These are phyloP conservation scores for Udeniomyces megalosporus DNA, from an alignment of 768 basidiomycete genomes.

Conservation along the genomic window DNA sequence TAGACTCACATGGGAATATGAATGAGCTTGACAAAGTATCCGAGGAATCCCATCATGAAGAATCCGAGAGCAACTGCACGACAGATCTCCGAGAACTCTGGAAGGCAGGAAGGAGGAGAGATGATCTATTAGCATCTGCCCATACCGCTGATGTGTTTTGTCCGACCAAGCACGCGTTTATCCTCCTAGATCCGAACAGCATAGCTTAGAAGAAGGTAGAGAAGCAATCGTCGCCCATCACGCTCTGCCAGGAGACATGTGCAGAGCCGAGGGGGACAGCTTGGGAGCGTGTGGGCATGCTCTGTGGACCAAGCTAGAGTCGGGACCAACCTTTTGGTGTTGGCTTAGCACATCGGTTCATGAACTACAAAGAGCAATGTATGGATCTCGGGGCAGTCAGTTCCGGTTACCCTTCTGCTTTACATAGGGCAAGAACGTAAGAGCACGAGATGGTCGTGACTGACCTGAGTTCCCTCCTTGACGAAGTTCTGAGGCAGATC, in stretches of 20 bases:
- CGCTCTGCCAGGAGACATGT: not conserved
- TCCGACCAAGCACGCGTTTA: not conserved
- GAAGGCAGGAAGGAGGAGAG: not conserved
- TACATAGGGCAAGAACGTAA: too few species aligned
- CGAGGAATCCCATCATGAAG: conserved; percentile 98
- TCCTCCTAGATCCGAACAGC: not conserved
- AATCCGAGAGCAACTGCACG: conserved; percentile 94
- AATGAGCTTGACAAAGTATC: conserved; percentile 94
- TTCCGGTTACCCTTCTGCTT: too few species aligned
- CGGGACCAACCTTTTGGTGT: conserved; percentile 62
- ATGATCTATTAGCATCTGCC: not conserved
- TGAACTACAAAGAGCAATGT: conserved; percentile 45
- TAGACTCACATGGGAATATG: conserved; percentile 87
- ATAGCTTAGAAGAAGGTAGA: not conserved
- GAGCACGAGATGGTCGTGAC: conserved; percentile 20
- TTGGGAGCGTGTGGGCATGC: too few species aligned
- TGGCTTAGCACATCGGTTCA: conserved; percentile 94
- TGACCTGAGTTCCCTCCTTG: conserved; percentile 80
- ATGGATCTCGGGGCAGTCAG: too few species aligned
- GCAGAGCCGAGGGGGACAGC: too few species aligned
- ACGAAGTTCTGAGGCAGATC: conserved; percentile 84
- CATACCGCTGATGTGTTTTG: not conserved
- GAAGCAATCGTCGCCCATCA: not conserved
- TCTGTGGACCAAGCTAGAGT: too few species aligned
- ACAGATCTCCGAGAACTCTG: conserved; percentile 90